A percentile compares a stretch with the other conserved stretches of the same genome.
These are phyloP conservation scores for Euphorbia celastroides DNA, from an alignment of 441 rosid genomes.

Conservation along the genomic window DNA sequence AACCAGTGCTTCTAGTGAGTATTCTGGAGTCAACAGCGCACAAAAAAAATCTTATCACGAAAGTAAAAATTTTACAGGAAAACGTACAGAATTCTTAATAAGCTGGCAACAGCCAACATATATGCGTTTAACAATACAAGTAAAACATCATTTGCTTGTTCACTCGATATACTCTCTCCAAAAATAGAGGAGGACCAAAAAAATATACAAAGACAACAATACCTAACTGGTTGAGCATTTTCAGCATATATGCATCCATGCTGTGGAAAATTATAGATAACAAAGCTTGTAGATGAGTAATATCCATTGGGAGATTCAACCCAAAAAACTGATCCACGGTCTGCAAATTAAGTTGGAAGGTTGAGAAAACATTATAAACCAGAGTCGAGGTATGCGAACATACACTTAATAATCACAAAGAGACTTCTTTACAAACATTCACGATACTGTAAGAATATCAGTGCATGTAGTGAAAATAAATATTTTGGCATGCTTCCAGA, in stretches of 20 bases:
- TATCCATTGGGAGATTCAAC: constrained; percentile 83
- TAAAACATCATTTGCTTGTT: neutral
- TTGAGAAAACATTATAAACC: constrained; percentile 18
- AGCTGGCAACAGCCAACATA: neutral
- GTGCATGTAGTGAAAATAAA: neutral
- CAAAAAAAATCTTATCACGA: neutral
- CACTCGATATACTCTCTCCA: neutral
- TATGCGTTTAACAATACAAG: neutral
- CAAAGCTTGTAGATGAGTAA: constrained; percentile 94
- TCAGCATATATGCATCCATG: constrained; percentile 76
- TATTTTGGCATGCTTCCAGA: too few species aligned
- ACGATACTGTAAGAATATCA: neutral
- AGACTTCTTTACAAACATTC: neutral
- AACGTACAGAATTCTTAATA: neutral
- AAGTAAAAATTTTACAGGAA: neutral
- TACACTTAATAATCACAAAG: neutral
- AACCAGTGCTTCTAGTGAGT: neutral
- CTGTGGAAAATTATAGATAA: constrained; percentile 85
- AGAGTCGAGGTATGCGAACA: neutral
- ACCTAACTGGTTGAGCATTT: constrained; percentile 77
- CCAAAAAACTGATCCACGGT: constrained; percentile 91
- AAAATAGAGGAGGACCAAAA: constrained; percentile 3
- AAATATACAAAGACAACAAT: constrained; percentile 16
- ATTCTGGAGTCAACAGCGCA: neutral
- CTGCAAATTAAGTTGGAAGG: constrained; percentile 44